phyloP scores from a whole-genome alignment of 2,329 filamentous ascomycete species.

The Colletotrichum siamense region DNA sequence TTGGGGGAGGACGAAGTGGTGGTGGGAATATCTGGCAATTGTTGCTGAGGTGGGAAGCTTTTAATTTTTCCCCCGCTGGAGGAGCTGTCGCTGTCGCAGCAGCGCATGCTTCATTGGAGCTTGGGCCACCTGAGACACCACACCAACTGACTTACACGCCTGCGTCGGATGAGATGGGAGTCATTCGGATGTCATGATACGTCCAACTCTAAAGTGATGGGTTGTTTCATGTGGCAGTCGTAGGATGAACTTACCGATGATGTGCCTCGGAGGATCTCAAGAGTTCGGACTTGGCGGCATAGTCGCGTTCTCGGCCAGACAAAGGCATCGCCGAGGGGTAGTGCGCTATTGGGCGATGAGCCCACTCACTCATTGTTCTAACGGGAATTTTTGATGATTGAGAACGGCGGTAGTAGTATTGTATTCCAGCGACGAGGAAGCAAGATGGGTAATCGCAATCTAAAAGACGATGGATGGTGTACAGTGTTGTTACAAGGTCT shows the following conservation, averaged over 20 bases:
- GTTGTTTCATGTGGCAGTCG: not conserved
- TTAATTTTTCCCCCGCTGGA: not conserved
- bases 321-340: not conserved
- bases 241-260: not conserved
- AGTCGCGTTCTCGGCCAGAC: not conserved
- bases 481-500: not conserved
- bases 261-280: not conserved
- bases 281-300: not conserved
- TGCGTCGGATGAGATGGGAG: not conserved
- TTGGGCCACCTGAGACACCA: conserved; percentile 3
- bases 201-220: not conserved
- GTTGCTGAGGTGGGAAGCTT: not conserved
- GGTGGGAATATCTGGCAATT: not conserved
- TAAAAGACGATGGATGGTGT: not conserved
- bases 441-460: not conserved
- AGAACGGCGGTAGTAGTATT: not conserved
- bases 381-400: not conserved
- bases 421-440: not conserved
- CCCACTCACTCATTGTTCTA: not conserved
- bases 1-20: not conserved
- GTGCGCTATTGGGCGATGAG: not conserved
- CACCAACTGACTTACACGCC: not conserved
- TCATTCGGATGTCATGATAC: not conserved
- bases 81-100: not conserved
- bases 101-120: not conserved